Conservation (phyloP, 2,329 filamentous ascomycete genomes). For the Phialophora tarda region DNA sequence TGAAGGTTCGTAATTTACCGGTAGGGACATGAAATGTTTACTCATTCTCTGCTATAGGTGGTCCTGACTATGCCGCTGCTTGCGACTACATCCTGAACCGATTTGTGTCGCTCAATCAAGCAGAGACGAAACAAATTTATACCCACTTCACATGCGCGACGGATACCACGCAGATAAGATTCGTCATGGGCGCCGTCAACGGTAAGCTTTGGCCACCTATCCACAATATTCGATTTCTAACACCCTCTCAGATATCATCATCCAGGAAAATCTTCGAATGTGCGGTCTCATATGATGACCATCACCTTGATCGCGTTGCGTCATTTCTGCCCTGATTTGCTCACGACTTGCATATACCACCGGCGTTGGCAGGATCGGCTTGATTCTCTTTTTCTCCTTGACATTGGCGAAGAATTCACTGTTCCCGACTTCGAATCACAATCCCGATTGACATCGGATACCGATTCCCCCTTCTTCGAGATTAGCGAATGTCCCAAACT, state of each 20-base stretch:
- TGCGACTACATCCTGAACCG: conserved; percentile 99
- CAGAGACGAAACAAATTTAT: conserved; percentile 99
- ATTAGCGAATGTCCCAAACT: background rate
- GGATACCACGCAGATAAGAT: conserved; percentile 97
- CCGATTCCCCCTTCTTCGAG: conserved; percentile 5
- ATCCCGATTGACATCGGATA: background rate
- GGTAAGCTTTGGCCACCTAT: conserved; percentile 63
- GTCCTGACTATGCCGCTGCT: conserved; percentile 91
- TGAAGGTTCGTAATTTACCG: conserved; percentile 61
- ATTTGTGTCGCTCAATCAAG: conserved; percentile 97
- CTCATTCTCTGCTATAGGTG: conserved; percentile 59
- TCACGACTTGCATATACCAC: conserved; percentile 36
- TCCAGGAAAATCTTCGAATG: conserved; percentile 97
- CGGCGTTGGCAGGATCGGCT: conserved; percentile 27
- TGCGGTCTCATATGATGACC: conserved; percentile 82
- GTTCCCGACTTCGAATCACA: conserved; percentile 5
- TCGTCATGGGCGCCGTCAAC: conserved; percentile 99
- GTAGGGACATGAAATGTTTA: conserved; percentile 11
- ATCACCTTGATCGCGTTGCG: conserved; percentile 21
- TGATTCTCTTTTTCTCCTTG: conserved; percentile 10
- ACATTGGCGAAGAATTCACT: conserved; percentile 12
- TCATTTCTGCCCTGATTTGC: conserved; percentile 26
- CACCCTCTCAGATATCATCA: conserved; percentile 82
- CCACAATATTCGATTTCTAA: conserved; percentile 50
- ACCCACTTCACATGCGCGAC: conserved; percentile 99